Conservation (phyloP, 2,329 filamentous ascomycete genomes). For the Pseudogymnoascus sp. region DNA sequence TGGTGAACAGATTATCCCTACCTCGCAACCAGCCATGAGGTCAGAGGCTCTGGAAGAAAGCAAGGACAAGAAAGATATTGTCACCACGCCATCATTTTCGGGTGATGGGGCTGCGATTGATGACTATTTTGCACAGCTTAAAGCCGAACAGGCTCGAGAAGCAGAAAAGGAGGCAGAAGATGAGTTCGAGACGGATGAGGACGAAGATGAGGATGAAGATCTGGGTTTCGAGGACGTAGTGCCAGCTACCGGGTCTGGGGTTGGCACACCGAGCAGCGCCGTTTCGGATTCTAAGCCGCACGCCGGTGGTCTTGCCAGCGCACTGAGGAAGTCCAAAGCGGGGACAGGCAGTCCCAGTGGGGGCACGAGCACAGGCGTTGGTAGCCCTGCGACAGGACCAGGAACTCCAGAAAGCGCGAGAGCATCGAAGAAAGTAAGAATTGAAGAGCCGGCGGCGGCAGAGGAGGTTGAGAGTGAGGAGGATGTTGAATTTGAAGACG, state of each 20-base stretch:
- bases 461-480: slow-evolving; percentile 44
- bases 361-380: slow-evolving; percentile 27
- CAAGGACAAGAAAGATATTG: slow-evolving; percentile 41
- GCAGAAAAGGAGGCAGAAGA: slow-evolving; percentile 43
- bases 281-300: neutral
- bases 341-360: slow-evolving; percentile 18
- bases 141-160: slow-evolving; percentile 50
- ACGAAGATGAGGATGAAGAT: slow-evolving; percentile 39
- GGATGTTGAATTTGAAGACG: slow-evolving; percentile 54
- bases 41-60: slow-evolving; percentile 33
- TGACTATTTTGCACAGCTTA: slow-evolving; percentile 60
- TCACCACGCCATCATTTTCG: slow-evolving; percentile 34
- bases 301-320: slow-evolving; percentile 19
- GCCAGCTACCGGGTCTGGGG: slow-evolving; percentile 17
- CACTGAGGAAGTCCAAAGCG: slow-evolving; percentile 26
- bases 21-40: slow-evolving; percentile 31
- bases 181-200: slow-evolving; percentile 42
- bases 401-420: slow-evolving; percentile 37
- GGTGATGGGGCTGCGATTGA: slow-evolving; percentile 54
- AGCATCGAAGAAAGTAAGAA: slow-evolving; percentile 53
- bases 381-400: slow-evolving; percentile 29
- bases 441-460: slow-evolving; percentile 37
- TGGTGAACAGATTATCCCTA: slow-evolving; percentile 50
- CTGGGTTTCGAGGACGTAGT: slow-evolving; percentile 42
- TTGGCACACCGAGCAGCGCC: slow-evolving; percentile 25